phyloP scores from a whole-genome alignment of 768 basidiomycete genomes.

The Glaciozyma antarctica region DNA sequence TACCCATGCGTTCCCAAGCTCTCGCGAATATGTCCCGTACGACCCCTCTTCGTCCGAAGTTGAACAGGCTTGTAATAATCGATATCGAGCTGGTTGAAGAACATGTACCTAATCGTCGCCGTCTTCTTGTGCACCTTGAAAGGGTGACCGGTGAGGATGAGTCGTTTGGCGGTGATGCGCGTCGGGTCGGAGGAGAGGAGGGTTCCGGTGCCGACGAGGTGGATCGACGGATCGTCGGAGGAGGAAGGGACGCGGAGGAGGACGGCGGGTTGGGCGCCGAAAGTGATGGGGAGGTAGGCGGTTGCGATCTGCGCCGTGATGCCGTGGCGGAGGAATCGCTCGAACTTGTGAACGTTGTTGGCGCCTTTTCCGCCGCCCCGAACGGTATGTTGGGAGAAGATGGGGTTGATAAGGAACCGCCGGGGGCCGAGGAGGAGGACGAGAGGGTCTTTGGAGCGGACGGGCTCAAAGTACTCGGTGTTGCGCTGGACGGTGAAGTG shows the following conservation, averaged over 20 bases:
- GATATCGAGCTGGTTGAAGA: conserved; percentile 87
- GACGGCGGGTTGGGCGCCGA: conserved; percentile 48
- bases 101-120: conserved; percentile 96
- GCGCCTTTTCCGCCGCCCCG: conserved; percentile 79
- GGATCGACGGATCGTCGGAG: conserved; percentile 11
- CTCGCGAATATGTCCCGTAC: conserved; percentile 78
- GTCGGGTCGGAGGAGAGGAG: conserved; percentile 85
- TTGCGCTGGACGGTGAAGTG: conserved; percentile 91
- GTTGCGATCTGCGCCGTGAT: conserved; percentile 60
- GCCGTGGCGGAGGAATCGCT: conserved; percentile 78
- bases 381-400: conserved; percentile 79
- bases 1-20: conserved; percentile 95
- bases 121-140: conserved; percentile 96
- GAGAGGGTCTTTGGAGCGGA: conserved; percentile 89
- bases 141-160: conserved; percentile 88
- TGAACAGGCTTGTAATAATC: conserved; percentile 89
- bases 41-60: conserved; percentile 81
- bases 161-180: conserved; percentile 82
- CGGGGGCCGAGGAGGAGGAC: conserved; percentile 82
- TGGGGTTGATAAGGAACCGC: conserved; percentile 68
- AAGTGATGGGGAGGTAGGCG: conserved; percentile 75
- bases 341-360: conserved; percentile 97
- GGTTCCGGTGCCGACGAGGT: conserved; percentile 80
- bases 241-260: conserved; percentile 25
- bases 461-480: conserved; percentile 80